Evolutionary conservation across 805 yeast species (phyloP).

Genomic region (Candida chauliodis): DNA sequence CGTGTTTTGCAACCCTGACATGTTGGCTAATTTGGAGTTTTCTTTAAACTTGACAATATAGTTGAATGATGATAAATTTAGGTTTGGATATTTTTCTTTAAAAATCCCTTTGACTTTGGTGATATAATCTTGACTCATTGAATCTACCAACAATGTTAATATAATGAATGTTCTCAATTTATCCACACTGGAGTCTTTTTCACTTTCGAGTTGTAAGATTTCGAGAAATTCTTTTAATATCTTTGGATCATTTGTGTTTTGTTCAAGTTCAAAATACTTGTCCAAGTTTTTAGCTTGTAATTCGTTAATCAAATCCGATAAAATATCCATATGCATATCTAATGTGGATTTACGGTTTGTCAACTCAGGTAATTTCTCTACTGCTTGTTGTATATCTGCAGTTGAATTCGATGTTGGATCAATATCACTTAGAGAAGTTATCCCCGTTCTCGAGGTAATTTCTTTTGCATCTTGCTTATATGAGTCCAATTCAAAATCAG

Average conservation of each 20-base stretch:
- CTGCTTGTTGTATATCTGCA: slow-evolving; percentile 74
- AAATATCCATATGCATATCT: slow-evolving; percentile 96
- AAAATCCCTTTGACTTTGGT: slow-evolving; percentile 64
- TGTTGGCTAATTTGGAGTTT: slow-evolving; percentile 20
- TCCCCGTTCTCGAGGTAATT: slow-evolving; percentile 72
- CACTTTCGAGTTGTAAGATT: slow-evolving; percentile 48
- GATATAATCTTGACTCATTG: slow-evolving; percentile 29
- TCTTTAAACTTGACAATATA: slow-evolving; percentile 84
- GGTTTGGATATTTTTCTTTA: slow-evolving; percentile 41
- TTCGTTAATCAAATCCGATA: slow-evolving; percentile 77
- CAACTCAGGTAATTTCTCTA: slow-evolving; percentile 87
- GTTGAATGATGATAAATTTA: slow-evolving; percentile 61
- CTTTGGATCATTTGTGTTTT: slow-evolving; percentile 63
- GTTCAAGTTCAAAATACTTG: slow-evolving; percentile 91
- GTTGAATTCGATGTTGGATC: slow-evolving; percentile 59
- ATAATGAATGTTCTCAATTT: slow-evolving; percentile 87
- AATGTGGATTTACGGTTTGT: slow-evolving; percentile 83
- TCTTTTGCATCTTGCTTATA: slow-evolving; percentile 89
- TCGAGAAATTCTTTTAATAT: slow-evolving; percentile 58
- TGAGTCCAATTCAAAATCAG: slow-evolving; percentile 73
- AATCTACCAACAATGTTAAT: slow-evolving; percentile 55
- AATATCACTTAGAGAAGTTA: slow-evolving; percentile 69
- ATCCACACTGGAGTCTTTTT: slow-evolving; percentile 64
- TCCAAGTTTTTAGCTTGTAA: slow-evolving; percentile 86
- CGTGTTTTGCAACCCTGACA: slow-evolving; percentile 15